A percentile compares a stretch with the other conserved stretches of the same genome.
phyloP scores from a whole-genome alignment of 2,329 filamentous ascomycete genomes.

The Colletotrichum sp. region DNA sequence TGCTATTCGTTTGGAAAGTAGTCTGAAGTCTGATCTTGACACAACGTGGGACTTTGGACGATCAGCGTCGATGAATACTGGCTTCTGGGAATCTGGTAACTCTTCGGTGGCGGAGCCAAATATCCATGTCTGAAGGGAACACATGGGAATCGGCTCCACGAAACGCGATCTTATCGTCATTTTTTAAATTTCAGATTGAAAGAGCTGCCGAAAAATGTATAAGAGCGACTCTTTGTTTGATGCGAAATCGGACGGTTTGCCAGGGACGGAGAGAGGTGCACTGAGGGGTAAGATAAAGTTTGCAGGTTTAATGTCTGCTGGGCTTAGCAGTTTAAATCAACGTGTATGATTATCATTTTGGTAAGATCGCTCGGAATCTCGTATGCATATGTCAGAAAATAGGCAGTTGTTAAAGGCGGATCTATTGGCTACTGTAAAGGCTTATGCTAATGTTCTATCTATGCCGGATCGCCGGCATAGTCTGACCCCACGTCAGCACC shows the following conservation, averaged over 20 bases:
- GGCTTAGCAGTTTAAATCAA: not conserved
- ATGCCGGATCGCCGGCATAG: not conserved
- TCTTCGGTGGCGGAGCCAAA: not conserved
- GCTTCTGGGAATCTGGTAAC: not conserved
- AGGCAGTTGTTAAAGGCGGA: not conserved
- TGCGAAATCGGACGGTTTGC: not conserved
- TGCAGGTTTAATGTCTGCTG: not conserved
- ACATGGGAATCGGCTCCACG: not conserved
- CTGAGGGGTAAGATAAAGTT: not conserved
- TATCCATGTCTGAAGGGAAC: not conserved
- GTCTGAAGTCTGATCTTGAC: not conserved
- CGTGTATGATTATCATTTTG: not conserved
- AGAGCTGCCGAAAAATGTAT: rapidly evolving
- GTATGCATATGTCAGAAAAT: not conserved
- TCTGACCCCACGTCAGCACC: not conserved
- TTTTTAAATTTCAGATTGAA: rapidly evolving
- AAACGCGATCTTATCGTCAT: not conserved
- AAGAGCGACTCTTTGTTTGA: not conserved
- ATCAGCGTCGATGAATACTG: not conserved
- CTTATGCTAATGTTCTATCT: not conserved
- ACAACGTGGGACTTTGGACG: not conserved
- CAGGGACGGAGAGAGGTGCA: not conserved
- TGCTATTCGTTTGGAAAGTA: not conserved
- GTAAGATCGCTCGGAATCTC: not conserved
- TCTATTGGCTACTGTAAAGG: not conserved